Evolutionary conservation across 2,329 filamentous ascomycete genomes (phyloP), one percentile per base, ranked within the genome.

Genomic region (Zasmidium citrigriseum): DNA sequence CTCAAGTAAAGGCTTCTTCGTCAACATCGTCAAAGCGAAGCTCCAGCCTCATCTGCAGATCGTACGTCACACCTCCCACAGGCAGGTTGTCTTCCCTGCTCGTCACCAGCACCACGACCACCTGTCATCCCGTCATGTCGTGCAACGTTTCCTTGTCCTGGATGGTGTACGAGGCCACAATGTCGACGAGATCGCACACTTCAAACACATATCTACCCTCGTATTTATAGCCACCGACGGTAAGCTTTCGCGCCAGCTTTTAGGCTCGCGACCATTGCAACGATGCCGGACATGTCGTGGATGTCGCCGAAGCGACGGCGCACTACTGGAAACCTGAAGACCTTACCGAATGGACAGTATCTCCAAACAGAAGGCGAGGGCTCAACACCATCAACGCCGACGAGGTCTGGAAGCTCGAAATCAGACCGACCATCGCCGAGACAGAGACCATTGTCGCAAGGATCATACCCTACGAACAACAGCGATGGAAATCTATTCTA

Each of bases 401-500:
- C 52, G 16, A 21, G 34, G 12, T 18, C 34, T 4, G 50, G 49
- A 22, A 27, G 18, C 24, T 22, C 48, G 10, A 48, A 46, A 10
- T 3, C 38, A 22, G 59, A 62, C 22, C 53, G 59, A 57, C 62
- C 60, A 18, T 25, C 50, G 22, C 44, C 47, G 34, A 50, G 24
- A 4, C 48, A 38, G 18, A 46, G 59, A 34, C 52, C 56, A 29
- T 21, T 54, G 10, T 63, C 61, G 49, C 58, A 61, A 50, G 34
- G 54, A 58, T 24, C 29, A 48, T 49, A 47, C 51, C 21, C 49
- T 16, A 46, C 51, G 45, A 53, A 46, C 50, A 20, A 44, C 3
- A 52, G 41, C 47, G 64, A 70, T 18, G 63, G 63, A 1, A 67
- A 68, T 18, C 51, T 70, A 14, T 70, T 69, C 58, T 69, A 70